A percentile compares a stretch with the other conserved stretches of the same genome.
Evolutionary conservation across 331 rosid species (phyloP).

Genomic region (Acacia concinna): DNA sequence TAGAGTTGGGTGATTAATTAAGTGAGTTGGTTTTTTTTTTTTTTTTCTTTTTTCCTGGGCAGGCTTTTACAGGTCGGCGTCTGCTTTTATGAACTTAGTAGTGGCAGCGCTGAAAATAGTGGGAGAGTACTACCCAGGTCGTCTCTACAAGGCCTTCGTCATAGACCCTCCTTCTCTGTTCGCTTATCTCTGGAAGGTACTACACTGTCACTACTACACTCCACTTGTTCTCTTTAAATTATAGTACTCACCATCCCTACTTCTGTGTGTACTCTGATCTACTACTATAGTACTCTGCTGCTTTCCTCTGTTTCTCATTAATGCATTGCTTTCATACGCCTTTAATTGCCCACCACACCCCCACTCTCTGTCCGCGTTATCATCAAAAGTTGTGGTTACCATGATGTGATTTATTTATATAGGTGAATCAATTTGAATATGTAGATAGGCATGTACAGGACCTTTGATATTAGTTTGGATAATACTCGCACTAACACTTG

Average conservation of each 20-base stretch:
- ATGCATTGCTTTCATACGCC: conserved; percentile 11
- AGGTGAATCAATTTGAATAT: background rate
- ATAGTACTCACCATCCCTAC: too few species aligned
- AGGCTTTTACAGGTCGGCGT: conserved; percentile 92
- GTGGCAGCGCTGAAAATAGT: conserved; percentile 79
- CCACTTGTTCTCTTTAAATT: background rate
- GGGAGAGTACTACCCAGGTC: conserved; percentile 76
- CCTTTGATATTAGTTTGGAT: background rate
- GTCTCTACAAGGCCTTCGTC: conserved; percentile 67
- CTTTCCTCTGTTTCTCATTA: conserved; percentile 13
- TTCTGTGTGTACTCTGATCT: background rate
- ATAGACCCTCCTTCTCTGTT: conserved; percentile 91
- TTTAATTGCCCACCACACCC: conserved; percentile 11
- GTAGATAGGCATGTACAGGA: background rate
- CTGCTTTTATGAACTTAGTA: conserved; percentile 78
- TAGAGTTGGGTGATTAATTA: background rate
- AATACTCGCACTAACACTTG: too few species aligned
- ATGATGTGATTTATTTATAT: too few species aligned
- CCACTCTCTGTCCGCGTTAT: background rate
- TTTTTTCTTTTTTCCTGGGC: too few species aligned
- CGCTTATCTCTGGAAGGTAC: conserved; percentile 89
- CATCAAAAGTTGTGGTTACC: too few species aligned
- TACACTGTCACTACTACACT: too few species aligned
- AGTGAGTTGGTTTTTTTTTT: conserved; percentile 3
- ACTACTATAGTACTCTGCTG: background rate